Evolutionary conservation across 257 asterid species (phyloP).

Genomic region (Perilla frutescens): DNA sequence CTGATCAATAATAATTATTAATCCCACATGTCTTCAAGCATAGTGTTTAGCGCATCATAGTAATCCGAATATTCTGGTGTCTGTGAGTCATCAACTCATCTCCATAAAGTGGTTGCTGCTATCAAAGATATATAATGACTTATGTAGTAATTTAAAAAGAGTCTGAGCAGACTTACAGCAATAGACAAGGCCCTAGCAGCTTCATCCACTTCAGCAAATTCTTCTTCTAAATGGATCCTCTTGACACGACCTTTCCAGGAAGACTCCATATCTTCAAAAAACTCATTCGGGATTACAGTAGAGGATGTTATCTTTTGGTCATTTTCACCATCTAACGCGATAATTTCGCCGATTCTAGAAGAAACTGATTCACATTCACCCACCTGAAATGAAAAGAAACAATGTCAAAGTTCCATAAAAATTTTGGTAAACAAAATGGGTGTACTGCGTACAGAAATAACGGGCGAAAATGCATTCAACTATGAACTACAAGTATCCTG

Average conservation of each 20-base stretch:
- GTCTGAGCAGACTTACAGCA: conserved; percentile 64
- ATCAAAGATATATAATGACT: conserved; percentile 11
- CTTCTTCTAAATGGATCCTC: conserved; percentile 86
- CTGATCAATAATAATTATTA: neutral
- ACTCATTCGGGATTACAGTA: conserved; percentile 64
- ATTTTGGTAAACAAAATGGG: conserved; percentile 15
- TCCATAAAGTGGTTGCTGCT: neutral
- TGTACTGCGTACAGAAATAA: conserved; percentile 2
- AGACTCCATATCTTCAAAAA: conserved; percentile 89
- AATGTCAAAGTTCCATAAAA: neutral
- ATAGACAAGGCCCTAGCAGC: conserved; percentile 74
- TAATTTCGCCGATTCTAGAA: conserved; percentile 74
- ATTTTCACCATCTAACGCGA: conserved; percentile 78
- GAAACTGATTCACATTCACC: conserved; percentile 73
- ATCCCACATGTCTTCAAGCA: conserved; percentile 6
- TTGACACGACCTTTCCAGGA: conserved; percentile 98
- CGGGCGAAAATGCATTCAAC: neutral
- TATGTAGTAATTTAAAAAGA: conserved; percentile 2
- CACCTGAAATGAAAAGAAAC: conserved; percentile 53
- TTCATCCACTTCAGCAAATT: conserved; percentile 74
- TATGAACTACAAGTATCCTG: conserved; percentile 3
- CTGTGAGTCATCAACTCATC: neutral
- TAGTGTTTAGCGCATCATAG: neutral
- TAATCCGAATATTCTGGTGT: neutral
- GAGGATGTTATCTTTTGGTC: conserved; percentile 70